Evolutionary conservation across 2,329 filamentous ascomycete species (phyloP).

Genomic region (Nemania abortiva): DNA sequence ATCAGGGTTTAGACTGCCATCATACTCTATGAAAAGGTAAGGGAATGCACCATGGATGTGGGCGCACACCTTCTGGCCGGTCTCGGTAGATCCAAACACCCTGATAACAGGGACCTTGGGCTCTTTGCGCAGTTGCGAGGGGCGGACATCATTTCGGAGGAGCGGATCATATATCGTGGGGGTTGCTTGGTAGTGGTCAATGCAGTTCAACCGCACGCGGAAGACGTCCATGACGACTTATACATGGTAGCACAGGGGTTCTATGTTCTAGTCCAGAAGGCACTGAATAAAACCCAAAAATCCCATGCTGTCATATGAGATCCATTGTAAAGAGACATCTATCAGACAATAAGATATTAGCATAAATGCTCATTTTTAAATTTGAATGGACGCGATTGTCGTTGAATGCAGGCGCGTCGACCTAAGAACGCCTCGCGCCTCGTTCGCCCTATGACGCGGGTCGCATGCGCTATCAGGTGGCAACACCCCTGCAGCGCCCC

Average conservation of each 20-base stretch:
- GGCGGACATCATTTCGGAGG: conserved; percentile 73
- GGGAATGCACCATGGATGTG: conserved; percentile 97
- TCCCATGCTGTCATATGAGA: conserved; percentile 13
- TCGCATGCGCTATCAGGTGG: conserved; percentile 40
- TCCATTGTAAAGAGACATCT: not conserved
- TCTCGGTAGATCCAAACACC: conserved; percentile 92
- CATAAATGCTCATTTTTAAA: not conserved
- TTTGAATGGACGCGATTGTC: conserved; percentile 15
- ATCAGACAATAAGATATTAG: not conserved
- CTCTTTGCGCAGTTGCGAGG: conserved; percentile 69
- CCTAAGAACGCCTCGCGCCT: conserved; percentile 4
- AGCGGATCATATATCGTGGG: conserved; percentile 85
- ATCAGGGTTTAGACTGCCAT: conserved; percentile 73
- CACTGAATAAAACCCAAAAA: conserved; percentile 1
- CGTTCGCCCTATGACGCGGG: conserved; percentile 31
- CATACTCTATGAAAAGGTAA: conserved; percentile 92
- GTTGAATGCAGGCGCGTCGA: conserved; percentile 34
- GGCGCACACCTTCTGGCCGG: conserved; percentile 94
- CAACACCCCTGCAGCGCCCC: not conserved
- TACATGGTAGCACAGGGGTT: conserved; percentile 27
- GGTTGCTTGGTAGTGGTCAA: conserved; percentile 90
- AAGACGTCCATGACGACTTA: conserved; percentile 73
- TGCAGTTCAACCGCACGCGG: conserved; percentile 91
- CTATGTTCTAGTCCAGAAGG: not conserved
- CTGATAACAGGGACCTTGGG: conserved; percentile 87